Conservation (phyloP, 805 yeast species). For the Barnettozyma pratensis region DNA sequence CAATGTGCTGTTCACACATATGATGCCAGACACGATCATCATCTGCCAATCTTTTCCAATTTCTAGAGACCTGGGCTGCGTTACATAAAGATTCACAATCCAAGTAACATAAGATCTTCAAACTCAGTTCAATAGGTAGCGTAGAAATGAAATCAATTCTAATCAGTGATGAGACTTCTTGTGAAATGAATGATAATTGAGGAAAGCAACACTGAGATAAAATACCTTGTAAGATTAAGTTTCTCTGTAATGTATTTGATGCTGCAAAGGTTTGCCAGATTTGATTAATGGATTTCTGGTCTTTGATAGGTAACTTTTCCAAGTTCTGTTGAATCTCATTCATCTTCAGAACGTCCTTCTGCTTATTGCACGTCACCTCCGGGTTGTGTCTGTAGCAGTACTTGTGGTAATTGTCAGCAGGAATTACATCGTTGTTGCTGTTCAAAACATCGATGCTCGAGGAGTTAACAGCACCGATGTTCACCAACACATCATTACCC, state of each 20-base stretch:
- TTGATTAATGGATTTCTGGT: slow-evolving; percentile 71
- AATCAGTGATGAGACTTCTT: slow-evolving; percentile 72
- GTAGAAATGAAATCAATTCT: slow-evolving; percentile 85
- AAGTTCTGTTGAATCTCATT: slow-evolving; percentile 52
- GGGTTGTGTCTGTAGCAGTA: slow-evolving; percentile 95
- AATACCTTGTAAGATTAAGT: slow-evolving; percentile 75
- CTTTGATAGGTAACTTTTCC: slow-evolving; percentile 59
- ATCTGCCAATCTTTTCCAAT: slow-evolving; percentile 88
- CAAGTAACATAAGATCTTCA: slow-evolving; percentile 79
- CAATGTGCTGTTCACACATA: slow-evolving; percentile 97
- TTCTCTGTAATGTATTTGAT: slow-evolving; percentile 65
- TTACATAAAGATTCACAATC: slow-evolving; percentile 92
- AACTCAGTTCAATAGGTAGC: slow-evolving; percentile 79
- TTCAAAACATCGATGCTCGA: slow-evolving; percentile 3
- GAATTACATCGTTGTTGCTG: slow-evolving; percentile 14
- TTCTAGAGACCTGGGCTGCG: slow-evolving; percentile 87
- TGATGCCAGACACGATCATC: slow-evolving; percentile 98
- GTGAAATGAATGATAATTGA: slow-evolving; percentile 78
- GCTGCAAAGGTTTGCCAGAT: slow-evolving; percentile 82
- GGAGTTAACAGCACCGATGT: slow-evolving; percentile 4
- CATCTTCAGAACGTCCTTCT: slow-evolving; percentile 61
- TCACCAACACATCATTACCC: neutral
- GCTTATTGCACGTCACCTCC: slow-evolving; percentile 67
- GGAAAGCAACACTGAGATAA: slow-evolving; percentile 92
- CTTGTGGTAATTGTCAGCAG: slow-evolving; percentile 48